A percentile compares a stretch with the other conserved stretches of the same genome.
phyloP scores from a whole-genome alignment of 1,284 basidiomycete species.

The Cerrena zonata region DNA sequence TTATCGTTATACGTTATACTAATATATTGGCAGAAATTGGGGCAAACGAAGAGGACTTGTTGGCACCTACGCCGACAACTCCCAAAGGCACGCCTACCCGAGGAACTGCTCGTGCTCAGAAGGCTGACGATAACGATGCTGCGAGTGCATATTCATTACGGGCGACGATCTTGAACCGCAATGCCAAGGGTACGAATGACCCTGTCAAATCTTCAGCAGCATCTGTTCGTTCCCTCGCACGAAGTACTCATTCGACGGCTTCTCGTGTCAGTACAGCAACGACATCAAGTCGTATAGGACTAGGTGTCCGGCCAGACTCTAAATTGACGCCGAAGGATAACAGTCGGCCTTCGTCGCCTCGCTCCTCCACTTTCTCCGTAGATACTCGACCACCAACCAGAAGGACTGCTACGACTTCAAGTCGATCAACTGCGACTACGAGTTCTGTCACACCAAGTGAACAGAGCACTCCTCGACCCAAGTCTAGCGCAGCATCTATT shows the following conservation, averaged over 20 bases:
- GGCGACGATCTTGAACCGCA: conserved; percentile 51
- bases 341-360: conserved; percentile 12
- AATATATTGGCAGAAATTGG: conserved; percentile 60
- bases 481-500: conserved; percentile 33
- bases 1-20: background rate
- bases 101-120: conserved; percentile 7
- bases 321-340: conserved; percentile 49
- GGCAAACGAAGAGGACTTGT: conserved; percentile 68
- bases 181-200: conserved; percentile 25
- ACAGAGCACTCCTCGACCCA: conserved; percentile 22
- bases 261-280: conserved; percentile 24
- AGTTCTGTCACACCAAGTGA: conserved; percentile 7
- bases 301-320: conserved; percentile 52
- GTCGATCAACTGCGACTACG: background rate
- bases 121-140: conserved; percentile 36
- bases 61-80: conserved; percentile 28
- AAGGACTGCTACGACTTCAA: background rate
- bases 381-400: background rate
- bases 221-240: conserved; percentile 42
- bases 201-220: conserved; percentile 27
- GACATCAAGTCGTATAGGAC: conserved; percentile 13
- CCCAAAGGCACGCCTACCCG: conserved; percentile 14
- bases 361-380: background rate
- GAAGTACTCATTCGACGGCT: conserved; percentile 36
- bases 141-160: conserved; percentile 50